Base-by-base conservation (phyloP, 2,329 filamentous ascomycete genomes). In the Ceratocystis lukuohia region DNA sequence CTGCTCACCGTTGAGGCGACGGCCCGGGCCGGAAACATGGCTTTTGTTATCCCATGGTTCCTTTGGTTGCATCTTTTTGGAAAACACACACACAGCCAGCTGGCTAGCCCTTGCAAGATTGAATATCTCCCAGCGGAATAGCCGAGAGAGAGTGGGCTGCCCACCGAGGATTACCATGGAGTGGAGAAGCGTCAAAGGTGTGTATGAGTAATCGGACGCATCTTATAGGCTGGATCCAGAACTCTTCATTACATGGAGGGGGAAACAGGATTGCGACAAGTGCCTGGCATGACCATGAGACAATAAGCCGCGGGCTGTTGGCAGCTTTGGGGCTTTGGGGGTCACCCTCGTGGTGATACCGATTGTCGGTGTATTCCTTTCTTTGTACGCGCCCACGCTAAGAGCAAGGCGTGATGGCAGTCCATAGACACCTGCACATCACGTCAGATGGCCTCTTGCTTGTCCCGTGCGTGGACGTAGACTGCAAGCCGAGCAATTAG, bases 101-200 rank as follows among this genome's bases (percentile, higher is more conserved):
- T 10, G 5, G 48, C 10, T 15, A 53, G 48, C 17, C 48, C 22
- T 50, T 25, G 17, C 5, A 53, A 15, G 56, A 8, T n/a, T 37
- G 28, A 8, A 7, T 12, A n/a, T 2, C n/a, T 4, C 12, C 7
- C 8, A 17, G 17, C 56, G 56, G 56, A 2, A 37, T 59, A 20
- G 30, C 56, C 56, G 56, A 59, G 30, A 20, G 56, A 37, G 25
- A 37, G 28, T 37, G 30, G 30, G 56, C 15, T 33, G 30, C 28
- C 17, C 56, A 37, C 28, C 15, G 25, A 37, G 15, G n/a, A 37
- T 37, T 30, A 37, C 20, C 28, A 59, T 22, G 4, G 28, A 37
- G 25, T 37, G 56, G 65, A 71, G 74, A 73, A 76, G 76, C 74
- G 72, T 37, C 25, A 5, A 8, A 22, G 17, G n/a, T n/a, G 22